A percentile compares a stretch with the other conserved stretches of the same genome.
Conservation (phyloP, 805 yeast species). For the Starmerella khaoyaiensis region DNA sequence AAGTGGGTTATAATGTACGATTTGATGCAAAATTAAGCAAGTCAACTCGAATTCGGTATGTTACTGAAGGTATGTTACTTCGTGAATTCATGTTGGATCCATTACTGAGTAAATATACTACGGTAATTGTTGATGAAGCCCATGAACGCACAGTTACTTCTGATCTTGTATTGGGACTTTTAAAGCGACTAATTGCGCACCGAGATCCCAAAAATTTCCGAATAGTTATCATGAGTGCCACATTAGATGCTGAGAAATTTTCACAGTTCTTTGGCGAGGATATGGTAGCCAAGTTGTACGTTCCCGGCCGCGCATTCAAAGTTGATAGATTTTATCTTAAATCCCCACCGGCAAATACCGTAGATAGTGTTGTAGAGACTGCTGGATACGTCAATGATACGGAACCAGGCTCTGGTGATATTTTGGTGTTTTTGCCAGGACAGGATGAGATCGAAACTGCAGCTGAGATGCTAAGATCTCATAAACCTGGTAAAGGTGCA, state of each 20-base stretch:
- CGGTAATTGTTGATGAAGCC: slow-evolving; percentile 86
- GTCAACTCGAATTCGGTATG: slow-evolving; percentile 60
- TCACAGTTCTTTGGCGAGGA: slow-evolving; percentile 52
- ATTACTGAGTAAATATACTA: slow-evolving; percentile 48
- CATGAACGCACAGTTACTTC: slow-evolving; percentile 92
- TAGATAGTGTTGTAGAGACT: slow-evolving; percentile 62
- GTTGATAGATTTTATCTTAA: slow-evolving; percentile 60
- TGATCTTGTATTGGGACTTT: slow-evolving; percentile 77
- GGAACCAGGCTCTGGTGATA: slow-evolving; percentile 70
- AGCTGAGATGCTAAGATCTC: slow-evolving; percentile 41
- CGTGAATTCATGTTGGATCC: slow-evolving; percentile 78
- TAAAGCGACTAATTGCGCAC: slow-evolving; percentile 49
- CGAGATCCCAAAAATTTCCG: slow-evolving; percentile 43
- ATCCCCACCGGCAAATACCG: slow-evolving; percentile 63
- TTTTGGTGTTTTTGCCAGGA: slow-evolving; percentile 87
- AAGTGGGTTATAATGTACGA: slow-evolving; percentile 87
- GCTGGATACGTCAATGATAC: slow-evolving; percentile 65
- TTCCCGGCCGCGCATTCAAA: slow-evolving; percentile 81
- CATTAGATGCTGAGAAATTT: slow-evolving; percentile 80
- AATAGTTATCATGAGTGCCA: slow-evolving; percentile 89
- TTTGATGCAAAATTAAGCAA: slow-evolving; percentile 58
- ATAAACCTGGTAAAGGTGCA: slow-evolving; percentile 52
- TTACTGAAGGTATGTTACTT: slow-evolving; percentile 95
- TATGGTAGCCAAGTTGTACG: slow-evolving; percentile 64
- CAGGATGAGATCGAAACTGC: slow-evolving; percentile 94